These are phyloP conservation scores for Ailanthus altissimus DNA, from an alignment of 345 rosid species.

Conservation along the genomic window DNA sequence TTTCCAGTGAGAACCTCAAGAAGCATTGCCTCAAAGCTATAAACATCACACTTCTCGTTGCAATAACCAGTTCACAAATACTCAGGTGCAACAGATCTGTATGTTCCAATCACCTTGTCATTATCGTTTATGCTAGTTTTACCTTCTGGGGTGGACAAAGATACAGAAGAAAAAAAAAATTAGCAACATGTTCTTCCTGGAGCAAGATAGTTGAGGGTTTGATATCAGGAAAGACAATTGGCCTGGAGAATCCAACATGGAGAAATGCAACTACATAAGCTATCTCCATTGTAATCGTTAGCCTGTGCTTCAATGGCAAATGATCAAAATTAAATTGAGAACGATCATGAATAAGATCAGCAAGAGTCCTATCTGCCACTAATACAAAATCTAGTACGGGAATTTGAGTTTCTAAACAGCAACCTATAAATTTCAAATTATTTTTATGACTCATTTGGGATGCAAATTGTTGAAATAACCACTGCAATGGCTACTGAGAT, in stretches of 20 bases:
- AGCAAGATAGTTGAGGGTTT: constrained; percentile 6
- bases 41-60: neutral
- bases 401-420: too few relatives aligned
- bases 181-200: constrained; percentile 5
- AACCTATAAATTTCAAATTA: too few relatives aligned
- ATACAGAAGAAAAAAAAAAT: constrained; percentile 12
- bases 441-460: too few relatives aligned
- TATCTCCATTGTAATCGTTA: neutral
- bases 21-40: neutral
- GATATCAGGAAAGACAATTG: constrained; percentile 17
- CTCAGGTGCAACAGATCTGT: neutral
- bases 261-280: neutral
- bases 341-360: too few relatives aligned
- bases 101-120: neutral
- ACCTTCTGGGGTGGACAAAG: constrained; percentile 26
- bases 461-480: too few relatives aligned
- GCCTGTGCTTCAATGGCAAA: neutral
- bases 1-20: constrained; percentile 3
- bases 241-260: neutral
- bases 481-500: too few relatives aligned
- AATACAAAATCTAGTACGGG: too few relatives aligned
- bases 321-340: too few relatives aligned
- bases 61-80: neutral
- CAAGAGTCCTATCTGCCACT: too few relatives aligned
- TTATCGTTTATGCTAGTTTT: constrained; percentile 9